These are phyloP conservation scores for Syzygium jambos DNA, from an alignment of 345 rosid genomes.

Conservation along the genomic window DNA sequence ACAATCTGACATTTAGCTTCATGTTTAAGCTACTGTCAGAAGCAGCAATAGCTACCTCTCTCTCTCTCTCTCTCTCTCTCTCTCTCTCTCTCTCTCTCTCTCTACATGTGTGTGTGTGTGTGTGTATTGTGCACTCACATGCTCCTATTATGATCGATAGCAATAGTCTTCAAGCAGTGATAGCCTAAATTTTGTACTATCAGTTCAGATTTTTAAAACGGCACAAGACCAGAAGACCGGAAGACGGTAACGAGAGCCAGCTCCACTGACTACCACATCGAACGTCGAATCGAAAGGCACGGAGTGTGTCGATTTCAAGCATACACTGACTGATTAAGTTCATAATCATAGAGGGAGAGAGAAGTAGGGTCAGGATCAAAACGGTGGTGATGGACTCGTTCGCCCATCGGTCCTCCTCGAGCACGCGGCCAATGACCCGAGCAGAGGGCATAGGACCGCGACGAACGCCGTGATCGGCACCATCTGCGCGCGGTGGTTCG, in stretches of 20 bases:
- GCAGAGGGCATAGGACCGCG: constrained; percentile 65
- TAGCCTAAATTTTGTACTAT: too few relatives aligned
- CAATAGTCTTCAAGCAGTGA: too few relatives aligned
- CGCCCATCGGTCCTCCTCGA: constrained; percentile 81
- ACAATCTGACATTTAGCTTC: constrained; percentile 82
- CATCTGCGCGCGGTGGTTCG: constrained; percentile 32
- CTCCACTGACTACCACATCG: background rate
- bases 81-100: background rate
- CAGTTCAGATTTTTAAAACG: too few relatives aligned
- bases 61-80: background rate
- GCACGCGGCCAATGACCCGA: constrained; percentile 62
- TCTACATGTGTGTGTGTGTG: too few relatives aligned
- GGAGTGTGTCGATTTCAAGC: background rate
- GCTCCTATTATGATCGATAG: too few relatives aligned
- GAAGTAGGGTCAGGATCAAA: constrained; percentile 28
- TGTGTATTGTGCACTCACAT: too few relatives aligned
- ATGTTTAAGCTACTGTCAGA: background rate
- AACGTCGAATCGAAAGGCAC: background rate
- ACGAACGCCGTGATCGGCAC: constrained; percentile 61
- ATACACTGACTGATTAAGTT: background rate
- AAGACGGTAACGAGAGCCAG: background rate
- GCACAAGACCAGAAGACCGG: too few relatives aligned
- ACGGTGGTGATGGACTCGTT: constrained; percentile 86
- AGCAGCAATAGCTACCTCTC: background rate
- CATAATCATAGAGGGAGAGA: too few relatives aligned